These are phyloP conservation scores for Pleurotus pulmonarius DNA, from an alignment of 768 basidiomycete species.

Conservation along the genomic window DNA sequence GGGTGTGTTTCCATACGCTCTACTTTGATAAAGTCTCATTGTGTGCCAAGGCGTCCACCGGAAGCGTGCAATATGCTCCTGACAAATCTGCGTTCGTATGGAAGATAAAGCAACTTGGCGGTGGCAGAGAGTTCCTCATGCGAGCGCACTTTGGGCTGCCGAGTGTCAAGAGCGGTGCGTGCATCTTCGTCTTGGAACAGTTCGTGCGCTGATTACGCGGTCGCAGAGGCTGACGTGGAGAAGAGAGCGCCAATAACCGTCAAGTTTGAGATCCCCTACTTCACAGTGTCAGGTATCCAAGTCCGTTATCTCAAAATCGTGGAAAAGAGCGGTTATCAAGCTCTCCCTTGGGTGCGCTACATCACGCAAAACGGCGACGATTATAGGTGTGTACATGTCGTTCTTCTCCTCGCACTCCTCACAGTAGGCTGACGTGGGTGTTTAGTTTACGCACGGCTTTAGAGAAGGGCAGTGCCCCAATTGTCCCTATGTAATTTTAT, in stretches of 20 bases:
- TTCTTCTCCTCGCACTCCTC: not conserved
- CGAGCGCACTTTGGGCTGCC: slow-evolving; percentile 97
- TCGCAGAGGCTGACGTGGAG: slow-evolving; percentile 68
- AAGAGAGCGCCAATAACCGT: slow-evolving; percentile 94
- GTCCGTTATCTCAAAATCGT: slow-evolving; percentile 98
- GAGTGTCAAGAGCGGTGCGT: slow-evolving; percentile 84
- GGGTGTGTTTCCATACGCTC: slow-evolving; percentile 48
- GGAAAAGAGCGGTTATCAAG: slow-evolving; percentile 97
- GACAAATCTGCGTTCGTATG: slow-evolving; percentile 98
- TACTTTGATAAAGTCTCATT: not conserved
- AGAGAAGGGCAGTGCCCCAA: slow-evolving; percentile 70
- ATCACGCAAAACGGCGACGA: slow-evolving; percentile 91
- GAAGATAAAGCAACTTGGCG: slow-evolving; percentile 98
- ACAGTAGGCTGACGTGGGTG: not conserved
- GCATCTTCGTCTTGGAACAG: not conserved
- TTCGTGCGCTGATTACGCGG: not conserved
- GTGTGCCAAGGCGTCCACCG: slow-evolving; percentile 75
- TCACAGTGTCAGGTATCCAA: slow-evolving; percentile 96
- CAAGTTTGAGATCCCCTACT: slow-evolving; percentile 98
- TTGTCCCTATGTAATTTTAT: slow-evolving; percentile 46
- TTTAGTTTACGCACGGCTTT: slow-evolving; percentile 66
- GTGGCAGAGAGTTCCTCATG: slow-evolving; percentile 96
- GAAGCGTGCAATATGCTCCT: slow-evolving; percentile 93
- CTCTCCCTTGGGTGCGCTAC: slow-evolving; percentile 93
- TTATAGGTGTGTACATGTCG: slow-evolving; percentile 58